A percentile compares a stretch with the other conserved stretches of the same genome.
Evolutionary conservation across 768 basidiomycete species (phyloP).

Genomic region (Holtermannia corniformis): DNA sequence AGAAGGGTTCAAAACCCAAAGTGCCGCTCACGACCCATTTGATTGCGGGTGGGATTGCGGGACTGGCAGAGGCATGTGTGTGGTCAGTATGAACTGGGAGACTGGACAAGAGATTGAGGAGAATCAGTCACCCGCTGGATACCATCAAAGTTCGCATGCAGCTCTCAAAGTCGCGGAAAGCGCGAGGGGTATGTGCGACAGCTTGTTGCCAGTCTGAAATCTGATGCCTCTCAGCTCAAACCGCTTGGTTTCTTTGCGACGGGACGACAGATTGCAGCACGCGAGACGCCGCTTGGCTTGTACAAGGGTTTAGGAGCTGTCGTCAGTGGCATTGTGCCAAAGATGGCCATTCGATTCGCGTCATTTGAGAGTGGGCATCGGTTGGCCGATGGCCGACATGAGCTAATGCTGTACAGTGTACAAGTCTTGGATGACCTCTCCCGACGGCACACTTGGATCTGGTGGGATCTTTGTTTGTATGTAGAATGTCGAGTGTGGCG

Average conservation of each 20-base stretch:
- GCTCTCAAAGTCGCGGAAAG: conserved; percentile 67
- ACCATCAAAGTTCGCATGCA: conserved; percentile 99
- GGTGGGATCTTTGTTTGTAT: conserved; percentile 77
- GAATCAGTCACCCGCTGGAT: conserved; percentile 80
- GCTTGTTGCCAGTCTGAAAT: neutral
- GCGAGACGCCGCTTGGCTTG: conserved; percentile 88
- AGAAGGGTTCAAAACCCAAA: conserved; percentile 34
- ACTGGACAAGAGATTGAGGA: neutral
- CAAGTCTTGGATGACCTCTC: conserved; percentile 69
- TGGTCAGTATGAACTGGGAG: conserved; percentile 33
- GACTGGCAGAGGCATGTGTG: conserved; percentile 75
- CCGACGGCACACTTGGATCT: conserved; percentile 63
- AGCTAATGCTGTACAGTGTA: conserved; percentile 46
- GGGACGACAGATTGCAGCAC: conserved; percentile 69
- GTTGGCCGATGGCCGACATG: neutral
- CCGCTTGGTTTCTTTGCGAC: conserved; percentile 87
- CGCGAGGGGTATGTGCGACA: conserved; percentile 63
- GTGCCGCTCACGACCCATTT: conserved; percentile 55
- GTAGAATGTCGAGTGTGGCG: conserved; percentile 23
- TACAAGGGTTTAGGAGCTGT: conserved; percentile 99
- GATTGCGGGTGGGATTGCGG: conserved; percentile 87
- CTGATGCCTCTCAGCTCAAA: conserved; percentile 56
- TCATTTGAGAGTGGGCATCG: conserved; percentile 65
- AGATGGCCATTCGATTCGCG: conserved; percentile 98
- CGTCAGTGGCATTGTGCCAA: conserved; percentile 90